Evolutionary conservation across 352 stramenopile genomes (phyloP), one percentile per base, ranked within the genome.

Genomic region (Globisporangium solare): DNA sequence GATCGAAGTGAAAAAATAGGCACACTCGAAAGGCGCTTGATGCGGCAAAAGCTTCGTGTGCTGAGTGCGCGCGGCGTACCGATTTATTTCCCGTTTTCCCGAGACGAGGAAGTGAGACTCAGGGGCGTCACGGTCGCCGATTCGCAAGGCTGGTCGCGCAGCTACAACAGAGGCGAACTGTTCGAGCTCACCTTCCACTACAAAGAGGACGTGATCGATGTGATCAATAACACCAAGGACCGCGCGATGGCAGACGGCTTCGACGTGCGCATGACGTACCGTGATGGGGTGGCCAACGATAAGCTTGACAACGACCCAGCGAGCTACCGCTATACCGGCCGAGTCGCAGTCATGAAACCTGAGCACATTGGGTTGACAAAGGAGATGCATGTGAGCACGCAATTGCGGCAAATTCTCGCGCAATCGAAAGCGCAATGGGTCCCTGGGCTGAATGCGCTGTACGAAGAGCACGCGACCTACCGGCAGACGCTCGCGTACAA

Each of bases 101-200:
- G 63, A 22, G 14, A 63, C 59, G 71, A 80, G 41, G 53, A 64
- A 15, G 67, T 62, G 12, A 73, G 61, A 0, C 66, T 77, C 6
- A 63, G 70, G 27, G 66, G 74, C 47, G 63, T 60, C 22, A 70
- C 54, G 35, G 53, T 56, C 20, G 65, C 55, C 0, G 46, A 73
- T 47, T 18, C 49, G 0, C 24, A 71, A 18, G 63, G 60, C 1
- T 68, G 71, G 12, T 51, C 24, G 8, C 66, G 53, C 1, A 56
- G 66, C 2, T 67, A 67, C 55, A 64, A 61, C 0, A 70, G 35
- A 7, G 37, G 22, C 7, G 22, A 22, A n/a, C 37, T 2, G 1
- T 69, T 78, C 0, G 24, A 59, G 11, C 76, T 82, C 18, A 76
- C 51, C 11, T 79, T 69, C 42, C 51, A 66, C 35, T 78, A 81